A percentile compares a stretch with the other conserved stretches of the same genome.
phyloP scores from a whole-genome alignment of 345 rosid species.

The Heritiera fomes region DNA sequence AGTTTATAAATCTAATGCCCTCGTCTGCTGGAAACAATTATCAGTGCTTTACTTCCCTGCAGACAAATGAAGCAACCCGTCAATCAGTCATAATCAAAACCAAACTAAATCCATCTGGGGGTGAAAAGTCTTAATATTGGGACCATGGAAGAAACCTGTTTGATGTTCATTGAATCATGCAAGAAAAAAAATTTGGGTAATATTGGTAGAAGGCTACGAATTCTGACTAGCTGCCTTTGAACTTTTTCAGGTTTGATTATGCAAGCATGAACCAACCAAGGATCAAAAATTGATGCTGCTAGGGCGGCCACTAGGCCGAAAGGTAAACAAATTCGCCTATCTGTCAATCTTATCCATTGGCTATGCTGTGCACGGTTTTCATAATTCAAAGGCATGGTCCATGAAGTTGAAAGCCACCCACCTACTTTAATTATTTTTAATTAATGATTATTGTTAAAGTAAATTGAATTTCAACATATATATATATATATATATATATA shows the following conservation, averaged over 20 bases:
- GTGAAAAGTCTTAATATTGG: too few relatives aligned
- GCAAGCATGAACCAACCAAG: background rate
- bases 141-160: background rate
- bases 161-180: background rate
- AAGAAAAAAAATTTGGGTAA: too few relatives aligned
- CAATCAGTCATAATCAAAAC: background rate
- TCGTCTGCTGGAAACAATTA: background rate
- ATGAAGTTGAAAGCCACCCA: conserved; percentile 11
- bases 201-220: too few relatives aligned
- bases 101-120: background rate
- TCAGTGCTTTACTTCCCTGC: background rate
- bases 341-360: conserved; percentile 23
- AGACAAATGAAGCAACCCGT: conserved; percentile 1
- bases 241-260: background rate
- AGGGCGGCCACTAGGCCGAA: conserved; percentile 8
- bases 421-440: background rate
- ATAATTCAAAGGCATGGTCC: conserved; percentile 16
- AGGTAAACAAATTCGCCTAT: background rate
- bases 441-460: background rate
- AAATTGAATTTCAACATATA: background rate
- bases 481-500: too few relatives aligned
- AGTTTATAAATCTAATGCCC: background rate
- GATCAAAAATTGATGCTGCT: background rate
- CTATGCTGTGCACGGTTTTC: conserved; percentile 8
- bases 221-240: background rate